Conservation (phyloP, 352 stramenopile genomes). For the Phytophthora cactorum region DNA sequence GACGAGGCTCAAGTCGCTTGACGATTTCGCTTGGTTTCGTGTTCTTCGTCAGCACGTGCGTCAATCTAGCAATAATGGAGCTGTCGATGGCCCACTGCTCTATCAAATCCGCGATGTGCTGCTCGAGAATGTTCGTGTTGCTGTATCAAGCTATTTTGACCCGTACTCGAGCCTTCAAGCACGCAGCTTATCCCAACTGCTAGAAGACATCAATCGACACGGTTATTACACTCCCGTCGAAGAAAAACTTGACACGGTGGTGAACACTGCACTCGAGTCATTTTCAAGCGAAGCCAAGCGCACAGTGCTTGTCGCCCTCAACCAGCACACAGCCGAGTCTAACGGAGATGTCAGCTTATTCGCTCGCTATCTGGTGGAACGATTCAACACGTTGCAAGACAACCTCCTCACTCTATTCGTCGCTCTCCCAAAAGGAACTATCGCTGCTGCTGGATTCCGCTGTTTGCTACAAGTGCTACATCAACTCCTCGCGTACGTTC, state of each 20-base stretch:
- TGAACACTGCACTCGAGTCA: slow-evolving; percentile 28
- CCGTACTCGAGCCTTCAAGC: slow-evolving; percentile 64
- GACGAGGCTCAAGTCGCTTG: slow-evolving; percentile 24
- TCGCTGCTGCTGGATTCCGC: slow-evolving; percentile 46
- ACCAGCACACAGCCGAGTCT: slow-evolving; percentile 19
- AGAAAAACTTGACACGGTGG: slow-evolving; percentile 33
- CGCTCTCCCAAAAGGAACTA: slow-evolving; percentile 39
- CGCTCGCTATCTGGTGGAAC: slow-evolving; percentile 46
- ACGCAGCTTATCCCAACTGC: slow-evolving; percentile 50
- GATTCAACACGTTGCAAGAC: slow-evolving; percentile 65
- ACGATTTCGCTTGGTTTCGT: slow-evolving; percentile 63
- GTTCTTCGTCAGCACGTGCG: slow-evolving; percentile 45
- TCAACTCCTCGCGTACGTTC: slow-evolving; percentile 65
- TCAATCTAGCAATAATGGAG: neutral
- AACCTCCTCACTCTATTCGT: slow-evolving; percentile 76
- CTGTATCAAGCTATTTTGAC: slow-evolving; percentile 57
- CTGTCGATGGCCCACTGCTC: slow-evolving; percentile 36
- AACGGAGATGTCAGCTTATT: slow-evolving; percentile 29
- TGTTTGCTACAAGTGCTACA: slow-evolving; percentile 69
- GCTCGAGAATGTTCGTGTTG: slow-evolving; percentile 42
- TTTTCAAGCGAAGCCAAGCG: slow-evolving; percentile 52
- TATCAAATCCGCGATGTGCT: slow-evolving; percentile 67
- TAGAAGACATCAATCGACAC: slow-evolving; percentile 58
- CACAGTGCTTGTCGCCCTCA: slow-evolving; percentile 48
- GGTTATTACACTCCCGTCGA: slow-evolving; percentile 37